phyloP scores from a whole-genome alignment of 2,329 filamentous ascomycete genomes.

The Aspergillus candidus region DNA sequence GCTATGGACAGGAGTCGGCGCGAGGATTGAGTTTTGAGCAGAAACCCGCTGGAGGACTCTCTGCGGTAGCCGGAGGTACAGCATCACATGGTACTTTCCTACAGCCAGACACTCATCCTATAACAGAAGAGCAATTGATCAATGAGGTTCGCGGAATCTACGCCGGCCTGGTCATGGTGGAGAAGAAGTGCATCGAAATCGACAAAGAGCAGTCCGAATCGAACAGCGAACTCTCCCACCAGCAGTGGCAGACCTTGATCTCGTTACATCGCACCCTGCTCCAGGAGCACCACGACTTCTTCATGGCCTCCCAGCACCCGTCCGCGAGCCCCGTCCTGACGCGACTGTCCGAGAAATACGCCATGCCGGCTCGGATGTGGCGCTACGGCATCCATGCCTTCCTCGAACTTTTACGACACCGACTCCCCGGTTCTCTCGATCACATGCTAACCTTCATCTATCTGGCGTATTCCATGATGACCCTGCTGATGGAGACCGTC shows the following conservation, averaged over 20 bases:
- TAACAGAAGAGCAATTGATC: conserved; percentile 71
- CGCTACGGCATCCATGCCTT: conserved; percentile 83
- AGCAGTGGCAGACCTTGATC: conserved; percentile 81
- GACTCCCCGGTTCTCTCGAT: conserved; percentile 69
- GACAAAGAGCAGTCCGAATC: conserved; percentile 56
- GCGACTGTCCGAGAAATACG: conserved; percentile 69
- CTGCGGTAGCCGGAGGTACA: conserved; percentile 21
- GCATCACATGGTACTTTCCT: conserved; percentile 36
- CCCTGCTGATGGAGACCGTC: conserved; percentile 77
- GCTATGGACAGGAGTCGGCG: conserved; percentile 14
- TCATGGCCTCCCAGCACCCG: conserved; percentile 80
- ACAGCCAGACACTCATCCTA: conserved; percentile 61
- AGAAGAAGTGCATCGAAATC: conserved; percentile 79
- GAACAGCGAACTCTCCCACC: conserved; percentile 49
- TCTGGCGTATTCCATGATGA: conserved; percentile 83
- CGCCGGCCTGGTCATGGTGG: conserved; percentile 75
- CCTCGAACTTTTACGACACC: conserved; percentile 67
- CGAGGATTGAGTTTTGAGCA: conserved; percentile 13
- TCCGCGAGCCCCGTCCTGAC: conserved; percentile 63
- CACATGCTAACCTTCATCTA: conserved; percentile 92
- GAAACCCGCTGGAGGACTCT: conserved; percentile 11
- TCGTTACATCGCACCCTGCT: conserved; percentile 73
- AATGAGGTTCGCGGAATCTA: conserved; percentile 64
- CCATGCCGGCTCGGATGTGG: conserved; percentile 94
- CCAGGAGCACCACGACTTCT: conserved; percentile 80